Percentiles rank a stretch among this genome's conserved stretches.
phyloP scores from a whole-genome alignment of 768 basidiomycete species.

The Gautieria morchelliformis region DNA sequence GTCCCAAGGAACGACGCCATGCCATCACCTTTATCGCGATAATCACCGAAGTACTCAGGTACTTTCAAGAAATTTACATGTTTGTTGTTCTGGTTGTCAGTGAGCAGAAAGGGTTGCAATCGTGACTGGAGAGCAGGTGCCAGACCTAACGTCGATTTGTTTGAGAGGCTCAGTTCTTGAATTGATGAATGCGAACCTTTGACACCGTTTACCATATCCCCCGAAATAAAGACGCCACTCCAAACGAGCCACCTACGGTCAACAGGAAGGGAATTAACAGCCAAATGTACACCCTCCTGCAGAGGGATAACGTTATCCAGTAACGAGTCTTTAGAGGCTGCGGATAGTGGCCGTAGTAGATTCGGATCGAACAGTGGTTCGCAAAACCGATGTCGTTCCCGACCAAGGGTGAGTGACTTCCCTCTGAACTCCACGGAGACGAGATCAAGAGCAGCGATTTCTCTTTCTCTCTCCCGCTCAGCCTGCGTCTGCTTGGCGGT shows the following conservation, averaged over 20 bases:
- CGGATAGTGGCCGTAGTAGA: conserved; percentile 34
- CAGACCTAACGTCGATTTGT: conserved; percentile 37
- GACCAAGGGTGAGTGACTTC: conserved; percentile 65
- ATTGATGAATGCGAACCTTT: conserved; percentile 40
- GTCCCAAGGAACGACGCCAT: conserved; percentile 73
- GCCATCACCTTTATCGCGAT: conserved; percentile 75
- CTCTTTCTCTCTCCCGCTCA: conserved; percentile 69
- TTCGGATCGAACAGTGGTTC: conserved; percentile 80
- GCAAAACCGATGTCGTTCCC: conserved; percentile 83
- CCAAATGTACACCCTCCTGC: conserved; percentile 58
- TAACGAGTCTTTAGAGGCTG: conserved; percentile 19
- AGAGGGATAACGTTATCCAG: conserved; percentile 30
- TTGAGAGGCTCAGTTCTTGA: neutral
- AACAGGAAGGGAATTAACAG: conserved; percentile 51
- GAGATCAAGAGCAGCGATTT: conserved; percentile 81
- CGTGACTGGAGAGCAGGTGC: conserved; percentile 63
- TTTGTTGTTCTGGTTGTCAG: conserved; percentile 59
- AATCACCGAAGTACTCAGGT: conserved; percentile 89
- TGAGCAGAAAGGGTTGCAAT: conserved; percentile 51
- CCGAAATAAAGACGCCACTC: conserved; percentile 75
- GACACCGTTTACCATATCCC: conserved; percentile 60
- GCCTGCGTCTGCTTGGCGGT: conserved; percentile 66
- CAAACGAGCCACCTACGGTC: conserved; percentile 65
- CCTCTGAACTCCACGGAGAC: conserved; percentile 65
- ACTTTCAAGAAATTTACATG: conserved; percentile 51